Conservation (phyloP, 345 rosid genomes). For the Aegle marmelos region DNA sequence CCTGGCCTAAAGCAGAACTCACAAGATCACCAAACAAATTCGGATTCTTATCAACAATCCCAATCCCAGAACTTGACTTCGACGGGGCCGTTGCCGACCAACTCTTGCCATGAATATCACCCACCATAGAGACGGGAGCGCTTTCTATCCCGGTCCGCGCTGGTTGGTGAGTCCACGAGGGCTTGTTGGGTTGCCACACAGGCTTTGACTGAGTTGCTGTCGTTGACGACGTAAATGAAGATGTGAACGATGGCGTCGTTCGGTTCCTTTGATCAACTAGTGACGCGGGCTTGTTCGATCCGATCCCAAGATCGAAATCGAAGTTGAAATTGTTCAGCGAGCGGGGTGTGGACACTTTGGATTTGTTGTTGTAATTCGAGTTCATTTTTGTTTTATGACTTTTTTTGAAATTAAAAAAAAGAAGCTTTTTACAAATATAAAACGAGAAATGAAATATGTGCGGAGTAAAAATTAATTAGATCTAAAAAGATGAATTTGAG, state of each 20-base stretch:
- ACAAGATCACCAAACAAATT: constrained; percentile 88
- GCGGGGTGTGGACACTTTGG: constrained; percentile 42
- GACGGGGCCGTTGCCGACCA: constrained; percentile 59
- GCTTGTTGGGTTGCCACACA: constrained; percentile 70
- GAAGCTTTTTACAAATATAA: background rate
- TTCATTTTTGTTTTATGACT: constrained; percentile 33
- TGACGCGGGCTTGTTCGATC: constrained; percentile 60
- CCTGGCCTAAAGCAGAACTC: constrained; percentile 76
- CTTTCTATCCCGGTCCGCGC: constrained; percentile 40
- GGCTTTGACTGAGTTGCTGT: constrained; percentile 59
- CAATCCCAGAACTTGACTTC: constrained; percentile 44
- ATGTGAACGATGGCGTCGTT: constrained; percentile 31
- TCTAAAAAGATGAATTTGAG: background rate
- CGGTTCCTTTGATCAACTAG: constrained; percentile 73
- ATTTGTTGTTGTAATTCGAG: constrained; percentile 54
- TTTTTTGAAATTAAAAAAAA: background rate
- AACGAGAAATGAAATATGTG: constrained; percentile 4
- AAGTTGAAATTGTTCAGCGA: constrained; percentile 54
- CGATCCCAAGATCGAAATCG: constrained; percentile 74
- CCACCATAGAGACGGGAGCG: constrained; percentile 78
- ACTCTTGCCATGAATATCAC: constrained; percentile 86
- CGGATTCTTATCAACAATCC: constrained; percentile 67
- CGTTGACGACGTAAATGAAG: constrained; percentile 43
- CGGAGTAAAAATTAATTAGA: background rate
- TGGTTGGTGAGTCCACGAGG: constrained; percentile 89